Evolutionary conservation across 257 asterid species (phyloP), one percentile per base, ranked within the genome.

Genomic region (Phtheirospermum japonicum): DNA sequence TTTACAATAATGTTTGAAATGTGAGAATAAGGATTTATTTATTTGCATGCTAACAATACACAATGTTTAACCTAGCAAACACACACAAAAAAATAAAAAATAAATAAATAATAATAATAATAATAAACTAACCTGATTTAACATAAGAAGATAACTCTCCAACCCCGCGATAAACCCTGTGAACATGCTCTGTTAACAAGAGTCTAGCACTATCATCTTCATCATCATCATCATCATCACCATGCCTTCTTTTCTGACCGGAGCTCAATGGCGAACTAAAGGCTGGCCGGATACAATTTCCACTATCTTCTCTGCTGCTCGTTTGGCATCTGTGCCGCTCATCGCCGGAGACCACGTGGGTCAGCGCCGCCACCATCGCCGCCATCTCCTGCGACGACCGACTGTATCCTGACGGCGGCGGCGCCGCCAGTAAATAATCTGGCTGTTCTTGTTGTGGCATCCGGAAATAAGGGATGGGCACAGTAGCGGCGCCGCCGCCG

Each of bases 351-450:
- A 82, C 88, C 56, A 83, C 95, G 18, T 84, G 83, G 0, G 86
- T 68, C 30, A 87, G 68, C 52, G 90, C 93, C 7, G 79, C 67
- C 26, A 87, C 95, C 87, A 90, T 90, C 53, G 78, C 88, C 0
- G 93, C 81, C 94, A 82, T 84, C 53, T 82, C 94, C 10, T 63
- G 48, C 2, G 75, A 33, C 2, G 52, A 45, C 52, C 70, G 81
- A 18, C 67, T 61, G 20, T 77, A 78, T 9, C 80, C 83, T 5
- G 82, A 28, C 4, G 75, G 75, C 62, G 72, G 63, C 48, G 78
- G 69, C 11, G 75, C 74, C 7, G 86, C 68, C 7, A 77, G 67
- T 2, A 76, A 59, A 63, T 79, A 75, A 20, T 68, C 86, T 0
- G 77, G 73, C 40, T 76, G 80, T 8, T 72, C 73, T 49, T 59